These are phyloP conservation scores for Apiospora rasikravindrae DNA, from an alignment of 2,329 filamentous ascomycete genomes.

Conservation along the genomic window DNA sequence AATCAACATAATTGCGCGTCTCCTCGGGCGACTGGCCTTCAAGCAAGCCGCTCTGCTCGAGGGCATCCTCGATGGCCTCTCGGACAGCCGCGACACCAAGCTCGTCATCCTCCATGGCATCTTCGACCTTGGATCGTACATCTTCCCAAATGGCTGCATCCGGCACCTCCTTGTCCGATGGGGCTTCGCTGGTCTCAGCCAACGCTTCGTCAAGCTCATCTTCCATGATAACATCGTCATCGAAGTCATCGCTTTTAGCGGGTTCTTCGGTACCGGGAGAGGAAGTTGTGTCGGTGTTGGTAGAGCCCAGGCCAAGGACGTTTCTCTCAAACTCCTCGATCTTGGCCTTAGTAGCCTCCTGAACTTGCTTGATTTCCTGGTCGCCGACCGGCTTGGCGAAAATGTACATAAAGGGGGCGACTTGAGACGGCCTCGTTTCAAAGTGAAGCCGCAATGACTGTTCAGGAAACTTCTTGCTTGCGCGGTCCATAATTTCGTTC, in stretches of 20 bases:
- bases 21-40: slow-evolving; percentile 51
- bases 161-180: slow-evolving; percentile 30
- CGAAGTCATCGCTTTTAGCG: slow-evolving; percentile 36
- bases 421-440: slow-evolving; percentile 68
- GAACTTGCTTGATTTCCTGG: slow-evolving; percentile 74
- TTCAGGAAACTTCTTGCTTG: slow-evolving; percentile 75
- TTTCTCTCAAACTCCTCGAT: slow-evolving; percentile 72
- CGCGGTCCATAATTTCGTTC: slow-evolving; percentile 79
- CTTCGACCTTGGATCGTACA: slow-evolving; percentile 59
- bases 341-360: slow-evolving; percentile 67
- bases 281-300: slow-evolving; percentile 34
- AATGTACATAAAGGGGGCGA: slow-evolving; percentile 77
- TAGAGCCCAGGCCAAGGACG: slow-evolving; percentile 57
- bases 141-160: slow-evolving; percentile 56
- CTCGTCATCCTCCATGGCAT: slow-evolving; percentile 63
- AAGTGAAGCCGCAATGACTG: slow-evolving; percentile 80
- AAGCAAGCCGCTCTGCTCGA: slow-evolving; percentile 60
- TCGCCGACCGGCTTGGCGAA: slow-evolving; percentile 85
- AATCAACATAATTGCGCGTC: slow-evolving; percentile 53
- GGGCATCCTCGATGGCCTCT: slow-evolving; percentile 59
- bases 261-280: slow-evolving; percentile 30
- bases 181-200: slow-evolving; percentile 25
- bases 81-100: slow-evolving; percentile 56
- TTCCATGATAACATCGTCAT: slow-evolving; percentile 26
- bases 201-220: slow-evolving; percentile 31